phyloP scores from a whole-genome alignment of 148 eudicot species.

The Cornus suecica region DNA sequence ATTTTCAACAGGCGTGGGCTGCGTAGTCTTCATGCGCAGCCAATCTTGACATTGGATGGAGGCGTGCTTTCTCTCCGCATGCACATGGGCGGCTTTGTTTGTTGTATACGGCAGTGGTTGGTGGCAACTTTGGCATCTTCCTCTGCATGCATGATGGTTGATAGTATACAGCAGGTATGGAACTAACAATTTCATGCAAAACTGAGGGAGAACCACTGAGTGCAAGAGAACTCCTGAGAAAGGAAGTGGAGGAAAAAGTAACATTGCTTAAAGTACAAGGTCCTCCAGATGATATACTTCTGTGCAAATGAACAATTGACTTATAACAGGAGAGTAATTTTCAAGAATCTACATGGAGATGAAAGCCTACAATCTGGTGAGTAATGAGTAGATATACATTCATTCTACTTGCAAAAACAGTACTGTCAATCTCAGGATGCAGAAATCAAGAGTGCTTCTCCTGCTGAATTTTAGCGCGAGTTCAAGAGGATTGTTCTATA shows the following conservation, averaged over 20 bases:
- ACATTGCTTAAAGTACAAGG: neutral
- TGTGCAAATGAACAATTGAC: neutral
- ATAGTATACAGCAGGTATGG: too few relatives aligned
- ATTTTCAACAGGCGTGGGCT: too few relatives aligned
- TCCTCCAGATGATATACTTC: neutral
- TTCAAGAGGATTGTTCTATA: neutral
- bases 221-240: too few relatives aligned
- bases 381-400: neutral
- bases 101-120: too few relatives aligned
- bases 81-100: too few relatives aligned
- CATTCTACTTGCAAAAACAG: neutral
- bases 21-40: too few relatives aligned
- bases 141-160: too few relatives aligned
- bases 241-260: too few relatives aligned
- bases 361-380: neutral
- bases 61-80: neutral
- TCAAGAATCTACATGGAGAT: neutral
- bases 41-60: neutral
- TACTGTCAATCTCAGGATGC: neutral
- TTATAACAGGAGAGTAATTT: neutral
- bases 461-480: neutral
- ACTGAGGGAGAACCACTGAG: too few relatives aligned
- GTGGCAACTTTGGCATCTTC: too few relatives aligned
- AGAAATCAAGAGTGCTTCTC: neutral
- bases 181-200: too few relatives aligned